These are phyloP conservation scores for Ceratocystis albifundus DNA, from an alignment of 2,329 filamentous ascomycete genomes.

Conservation along the genomic window DNA sequence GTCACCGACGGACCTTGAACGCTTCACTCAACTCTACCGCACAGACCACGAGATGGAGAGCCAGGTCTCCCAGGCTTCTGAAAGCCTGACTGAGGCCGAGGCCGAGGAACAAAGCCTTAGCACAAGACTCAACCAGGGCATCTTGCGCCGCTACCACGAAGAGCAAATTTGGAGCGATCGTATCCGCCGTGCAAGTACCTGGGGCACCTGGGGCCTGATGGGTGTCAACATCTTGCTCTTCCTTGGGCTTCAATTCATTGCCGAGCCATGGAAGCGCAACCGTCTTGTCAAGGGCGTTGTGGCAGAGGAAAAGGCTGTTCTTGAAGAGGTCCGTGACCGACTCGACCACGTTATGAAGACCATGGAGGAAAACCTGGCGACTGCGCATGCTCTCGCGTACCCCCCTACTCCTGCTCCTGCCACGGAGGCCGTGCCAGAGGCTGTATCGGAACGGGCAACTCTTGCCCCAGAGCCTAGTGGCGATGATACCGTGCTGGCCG, in stretches of 20 bases:
- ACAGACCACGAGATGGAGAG: conserved; percentile 90
- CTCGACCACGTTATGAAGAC: conserved; percentile 23
- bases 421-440: background rate
- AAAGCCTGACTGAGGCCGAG: conserved; percentile 63
- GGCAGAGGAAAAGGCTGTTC: conserved; percentile 55
- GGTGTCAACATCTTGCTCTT: conserved; percentile 88
- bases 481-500: background rate
- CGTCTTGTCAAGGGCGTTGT: conserved; percentile 74
- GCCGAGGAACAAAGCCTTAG: conserved; percentile 66
- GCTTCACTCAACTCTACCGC: conserved; percentile 86
- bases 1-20: conserved; percentile 75
- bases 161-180: conserved; percentile 99
- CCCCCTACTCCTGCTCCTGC: background rate
- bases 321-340: conserved; percentile 37
- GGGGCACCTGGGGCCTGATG: conserved; percentile 98
- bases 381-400: conserved; percentile 16
- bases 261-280: conserved; percentile 82
- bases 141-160: conserved; percentile 88
- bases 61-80: conserved; percentile 60
- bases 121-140: conserved; percentile 64
- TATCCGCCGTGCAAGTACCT: conserved; percentile 89
- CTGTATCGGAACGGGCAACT: background rate
- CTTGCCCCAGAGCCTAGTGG: background rate
- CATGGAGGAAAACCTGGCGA: conserved; percentile 21
- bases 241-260: conserved; percentile 71